phyloP scores from a whole-genome alignment of 768 basidiomycete genomes.

The Tremella fuciformis region DNA sequence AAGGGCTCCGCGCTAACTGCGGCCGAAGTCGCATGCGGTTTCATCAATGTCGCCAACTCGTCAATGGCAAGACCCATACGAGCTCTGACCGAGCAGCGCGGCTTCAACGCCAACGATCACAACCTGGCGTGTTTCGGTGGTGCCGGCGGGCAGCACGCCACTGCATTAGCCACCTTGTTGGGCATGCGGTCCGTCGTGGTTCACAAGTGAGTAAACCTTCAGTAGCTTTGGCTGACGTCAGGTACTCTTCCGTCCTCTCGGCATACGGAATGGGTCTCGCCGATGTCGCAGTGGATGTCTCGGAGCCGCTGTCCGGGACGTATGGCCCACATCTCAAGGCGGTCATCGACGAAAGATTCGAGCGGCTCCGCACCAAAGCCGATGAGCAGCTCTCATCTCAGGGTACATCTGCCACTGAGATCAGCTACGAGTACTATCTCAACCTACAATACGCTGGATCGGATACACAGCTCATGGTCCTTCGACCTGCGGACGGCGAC shows the following conservation, averaged over 20 bases:
- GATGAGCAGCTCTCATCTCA: slow-evolving; percentile 51
- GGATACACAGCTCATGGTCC: slow-evolving; percentile 85
- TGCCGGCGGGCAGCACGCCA: slow-evolving; percentile 49
- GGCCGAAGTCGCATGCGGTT: slow-evolving; percentile 74
- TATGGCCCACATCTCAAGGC: slow-evolving; percentile 47
- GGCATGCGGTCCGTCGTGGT: slow-evolving; percentile 13
- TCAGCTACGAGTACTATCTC: slow-evolving; percentile 66
- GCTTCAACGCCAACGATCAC: slow-evolving; percentile 77
- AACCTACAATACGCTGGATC: slow-evolving; percentile 47
- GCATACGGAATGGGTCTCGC: slow-evolving; percentile 73
- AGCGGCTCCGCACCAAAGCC: neutral
- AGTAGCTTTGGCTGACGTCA: too few species aligned
- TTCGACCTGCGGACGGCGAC: slow-evolving; percentile 54
- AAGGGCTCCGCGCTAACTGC: slow-evolving; percentile 60
- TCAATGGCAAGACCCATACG: slow-evolving; percentile 94
- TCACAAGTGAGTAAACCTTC: neutral
- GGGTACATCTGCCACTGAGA: slow-evolving; percentile 55
- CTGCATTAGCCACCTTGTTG: slow-evolving; percentile 36
- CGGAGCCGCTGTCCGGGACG: neutral
- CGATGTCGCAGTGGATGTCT: slow-evolving; percentile 49
- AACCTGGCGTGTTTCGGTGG: slow-evolving; percentile 48
- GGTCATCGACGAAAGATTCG: neutral
- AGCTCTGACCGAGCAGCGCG: slow-evolving; percentile 82
- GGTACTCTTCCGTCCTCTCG: slow-evolving; percentile 74
- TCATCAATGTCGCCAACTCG: slow-evolving; percentile 98